Percentiles rank a stretch among this genome's conserved stretches.
phyloP scores from a whole-genome alignment of 768 basidiomycete species.

The Cystofilobasidium macerans region DNA sequence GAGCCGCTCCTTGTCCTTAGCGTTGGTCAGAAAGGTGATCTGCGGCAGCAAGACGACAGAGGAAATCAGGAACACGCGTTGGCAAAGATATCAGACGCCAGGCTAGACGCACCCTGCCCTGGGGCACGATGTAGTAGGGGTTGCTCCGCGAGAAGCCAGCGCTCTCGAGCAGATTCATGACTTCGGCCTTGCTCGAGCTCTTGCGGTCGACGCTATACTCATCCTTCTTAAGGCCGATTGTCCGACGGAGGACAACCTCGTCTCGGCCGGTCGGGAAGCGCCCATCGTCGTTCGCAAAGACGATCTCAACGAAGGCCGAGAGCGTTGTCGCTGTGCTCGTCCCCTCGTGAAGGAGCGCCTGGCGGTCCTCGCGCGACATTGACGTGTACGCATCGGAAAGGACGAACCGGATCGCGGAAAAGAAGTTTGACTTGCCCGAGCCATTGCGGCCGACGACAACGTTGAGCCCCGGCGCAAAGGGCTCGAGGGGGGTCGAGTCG shows the following conservation, averaged over 20 bases:
- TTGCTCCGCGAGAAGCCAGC: conserved; percentile 98
- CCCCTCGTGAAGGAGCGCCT: conserved; percentile 86
- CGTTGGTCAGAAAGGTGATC: conserved; percentile 94
- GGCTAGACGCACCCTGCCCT: conserved; percentile 64
- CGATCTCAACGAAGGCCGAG: conserved; percentile 53
- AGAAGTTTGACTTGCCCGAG: conserved; percentile 97
- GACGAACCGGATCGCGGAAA: conserved; percentile 94
- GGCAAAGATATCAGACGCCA: neutral
- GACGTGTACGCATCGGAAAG: conserved; percentile 95
- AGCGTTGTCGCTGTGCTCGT: conserved; percentile 75
- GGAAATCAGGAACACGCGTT: no score
- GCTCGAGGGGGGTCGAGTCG: conserved; percentile 57
- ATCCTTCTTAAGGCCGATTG: conserved; percentile 96
- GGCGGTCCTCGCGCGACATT: conserved; percentile 84
- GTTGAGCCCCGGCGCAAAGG: conserved; percentile 75
- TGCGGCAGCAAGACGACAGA: conserved; percentile 33
- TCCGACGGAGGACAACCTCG: conserved; percentile 76
- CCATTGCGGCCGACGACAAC: conserved; percentile 97
- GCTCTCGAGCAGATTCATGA: conserved; percentile 91
- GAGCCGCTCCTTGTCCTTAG: conserved; percentile 87
- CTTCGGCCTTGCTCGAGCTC: conserved; percentile 87
- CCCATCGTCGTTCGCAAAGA: conserved; percentile 53
- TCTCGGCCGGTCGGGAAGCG: conserved; percentile 86
- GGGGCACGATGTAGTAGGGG: conserved; percentile 97
- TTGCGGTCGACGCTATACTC: conserved; percentile 96